phyloP scores from a whole-genome alignment of 2,329 filamentous ascomycete genomes.

The Mollisiaceae sp. region DNA sequence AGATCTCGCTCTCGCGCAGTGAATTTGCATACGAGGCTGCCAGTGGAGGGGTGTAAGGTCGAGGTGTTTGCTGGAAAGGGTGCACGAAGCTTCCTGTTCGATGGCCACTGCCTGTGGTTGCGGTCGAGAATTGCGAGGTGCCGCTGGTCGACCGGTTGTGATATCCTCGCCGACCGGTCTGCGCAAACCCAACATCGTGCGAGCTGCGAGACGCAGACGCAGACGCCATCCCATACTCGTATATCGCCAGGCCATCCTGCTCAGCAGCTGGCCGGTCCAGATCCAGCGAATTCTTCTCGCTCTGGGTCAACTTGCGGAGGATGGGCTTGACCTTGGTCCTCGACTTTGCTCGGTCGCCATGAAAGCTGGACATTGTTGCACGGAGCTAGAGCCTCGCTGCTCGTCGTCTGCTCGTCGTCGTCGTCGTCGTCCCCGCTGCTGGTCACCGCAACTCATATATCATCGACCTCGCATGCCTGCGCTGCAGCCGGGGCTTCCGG shows the following conservation, averaged over 20 bases:
- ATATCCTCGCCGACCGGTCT: slow-evolving; percentile 36
- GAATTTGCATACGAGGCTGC: slow-evolving; percentile 59
- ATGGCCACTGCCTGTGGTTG: slow-evolving; percentile 57
- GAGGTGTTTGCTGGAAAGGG: slow-evolving; percentile 68
- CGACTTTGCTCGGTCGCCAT: slow-evolving; percentile 35
- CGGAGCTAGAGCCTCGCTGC: slow-evolving; percentile 9
- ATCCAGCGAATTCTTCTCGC: slow-evolving; percentile 67
- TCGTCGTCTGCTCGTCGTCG: slow-evolving; percentile 14
- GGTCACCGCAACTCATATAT: slow-evolving; percentile 32
- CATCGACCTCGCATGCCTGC: slow-evolving; percentile 29
- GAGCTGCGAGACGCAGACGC: slow-evolving; percentile 35
- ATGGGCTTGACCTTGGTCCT: slow-evolving; percentile 57
- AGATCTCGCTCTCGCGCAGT: slow-evolving; percentile 56
- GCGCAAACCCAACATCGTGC: slow-evolving; percentile 36
- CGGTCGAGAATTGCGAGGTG: slow-evolving; percentile 57
- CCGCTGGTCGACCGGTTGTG: slow-evolving; percentile 65
- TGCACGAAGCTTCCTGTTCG: slow-evolving; percentile 58
- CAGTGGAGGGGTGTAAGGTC: slow-evolving; percentile 63
- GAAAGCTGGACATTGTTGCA: slow-evolving; percentile 36
- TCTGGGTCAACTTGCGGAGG: slow-evolving; percentile 58
- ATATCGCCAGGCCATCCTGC: slow-evolving; percentile 49
- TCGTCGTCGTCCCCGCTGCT: slow-evolving; percentile 5
- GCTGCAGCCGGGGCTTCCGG: slow-evolving; percentile 14
- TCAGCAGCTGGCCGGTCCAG: slow-evolving; percentile 65
- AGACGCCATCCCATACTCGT: slow-evolving; percentile 29